Percentiles rank a stretch among this genome's conserved stretches.
phyloP scores from a whole-genome alignment of 192 early-diverging fungal species.

The Cladochytrium replicatum region DNA sequence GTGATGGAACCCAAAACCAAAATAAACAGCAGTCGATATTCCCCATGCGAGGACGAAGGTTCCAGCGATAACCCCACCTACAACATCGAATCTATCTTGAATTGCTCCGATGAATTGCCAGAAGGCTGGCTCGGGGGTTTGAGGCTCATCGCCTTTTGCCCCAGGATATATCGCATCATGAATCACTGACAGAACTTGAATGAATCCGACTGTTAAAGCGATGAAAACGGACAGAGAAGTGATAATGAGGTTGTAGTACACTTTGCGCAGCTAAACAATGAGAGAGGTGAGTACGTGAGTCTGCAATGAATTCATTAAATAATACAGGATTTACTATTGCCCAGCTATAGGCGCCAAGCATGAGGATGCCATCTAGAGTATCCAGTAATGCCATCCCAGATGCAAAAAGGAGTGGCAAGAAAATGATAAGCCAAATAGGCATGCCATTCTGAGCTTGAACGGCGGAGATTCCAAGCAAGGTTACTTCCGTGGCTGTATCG shows the following conservation, averaged over 20 bases:
- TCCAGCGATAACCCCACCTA: not conserved
- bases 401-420: slow-evolving; percentile 56
- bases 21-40: not conserved
- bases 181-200: slow-evolving; percentile 44
- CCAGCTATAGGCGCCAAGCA: slow-evolving; percentile 54
- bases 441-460: slow-evolving; percentile 36
- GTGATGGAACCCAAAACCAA: not conserved
- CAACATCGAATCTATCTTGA: not conserved
- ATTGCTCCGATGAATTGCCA: not conserved
- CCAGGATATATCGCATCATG: too few relatives aligned
- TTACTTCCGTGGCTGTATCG: slow-evolving; percentile 61
- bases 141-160: slow-evolving; percentile 12
- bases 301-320: not conserved
- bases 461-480: slow-evolving; percentile 47
- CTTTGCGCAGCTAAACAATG: slow-evolving; percentile 28
- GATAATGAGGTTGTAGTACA: slow-evolving; percentile 58
- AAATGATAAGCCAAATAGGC: slow-evolving; percentile 36
- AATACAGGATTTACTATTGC: slow-evolving; percentile 43
- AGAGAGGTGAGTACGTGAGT: not conserved
- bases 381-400: slow-evolving; percentile 60
- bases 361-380: slow-evolving; percentile 57
- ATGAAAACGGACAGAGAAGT: slow-evolving; percentile 51
- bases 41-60: not conserved
- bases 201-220: slow-evolving; percentile 44
- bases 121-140: not conserved